Evolutionary conservation across 495 filamentous ascomycete species (phyloP).

Genomic region (Daldinia childiae): DNA sequence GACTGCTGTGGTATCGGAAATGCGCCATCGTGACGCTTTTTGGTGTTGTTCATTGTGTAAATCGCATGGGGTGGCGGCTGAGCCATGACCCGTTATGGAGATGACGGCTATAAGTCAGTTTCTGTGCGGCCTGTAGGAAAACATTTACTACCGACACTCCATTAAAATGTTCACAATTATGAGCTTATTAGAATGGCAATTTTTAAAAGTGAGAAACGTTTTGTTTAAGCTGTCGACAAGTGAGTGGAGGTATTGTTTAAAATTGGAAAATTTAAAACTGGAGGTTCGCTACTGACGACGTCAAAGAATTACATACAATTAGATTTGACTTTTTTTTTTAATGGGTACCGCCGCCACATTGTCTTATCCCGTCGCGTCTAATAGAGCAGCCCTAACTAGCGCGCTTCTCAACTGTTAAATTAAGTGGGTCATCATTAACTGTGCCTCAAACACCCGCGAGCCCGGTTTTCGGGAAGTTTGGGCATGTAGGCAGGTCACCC

Average conservation of each 20-base stretch:
- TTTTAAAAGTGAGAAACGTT: neutral
- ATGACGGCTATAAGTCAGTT: constrained; percentile 4
- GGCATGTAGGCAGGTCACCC: constrained; percentile 9
- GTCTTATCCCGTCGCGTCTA: constrained; percentile 25
- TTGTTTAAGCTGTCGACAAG: neutral
- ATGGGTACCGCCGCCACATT: constrained; percentile 40
- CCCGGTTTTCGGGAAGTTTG: constrained; percentile 32
- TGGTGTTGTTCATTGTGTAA: constrained; percentile 35
- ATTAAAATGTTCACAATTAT: constrained; percentile 11
- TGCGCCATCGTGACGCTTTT: constrained; percentile 23
- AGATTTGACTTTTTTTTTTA: constrained; percentile 38
- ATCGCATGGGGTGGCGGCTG: constrained; percentile 36
- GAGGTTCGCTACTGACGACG: constrained; percentile 9
- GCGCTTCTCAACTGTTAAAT: constrained; percentile 31
- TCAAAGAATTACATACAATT: constrained; percentile 18
- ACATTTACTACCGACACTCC: constrained; percentile 26
- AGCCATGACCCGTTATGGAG: constrained; percentile 25
- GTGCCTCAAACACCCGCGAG: constrained; percentile 35
- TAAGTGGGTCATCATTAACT: constrained; percentile 30
- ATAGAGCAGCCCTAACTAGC: constrained; percentile 7
- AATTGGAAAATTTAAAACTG: constrained; percentile 3
- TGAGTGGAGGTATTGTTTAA: constrained; percentile 5
- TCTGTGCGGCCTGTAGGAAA: neutral
- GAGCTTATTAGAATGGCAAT: neutral
- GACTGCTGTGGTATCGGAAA: constrained; percentile 31